Base-by-base conservation (phyloP, 805 yeast species). In the Teunomyces aglyptinius region DNA sequence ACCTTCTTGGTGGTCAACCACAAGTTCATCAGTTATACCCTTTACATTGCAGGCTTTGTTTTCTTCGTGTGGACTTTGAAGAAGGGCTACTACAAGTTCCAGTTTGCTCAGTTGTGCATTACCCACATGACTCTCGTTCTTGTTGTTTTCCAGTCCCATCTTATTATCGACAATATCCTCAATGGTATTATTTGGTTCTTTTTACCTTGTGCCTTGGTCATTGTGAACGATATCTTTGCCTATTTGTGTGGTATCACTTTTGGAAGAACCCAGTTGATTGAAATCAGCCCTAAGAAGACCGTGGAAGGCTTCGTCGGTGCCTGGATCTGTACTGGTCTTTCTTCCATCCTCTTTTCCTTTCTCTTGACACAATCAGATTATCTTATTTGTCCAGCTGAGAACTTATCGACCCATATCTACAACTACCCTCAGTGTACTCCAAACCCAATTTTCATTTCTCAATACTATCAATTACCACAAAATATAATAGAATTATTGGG, bases 271-370 rank as follows among this genome's bases (percentile, higher is more conserved):
- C 96, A 89, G 61, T 80, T 94, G 59, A 89, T 94, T 56, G 89
- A 86, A 43, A 89, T 94, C 52, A 89, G 97, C 10, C 99, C 99
- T 47, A 94, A 94, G 68, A 94, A 94, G 70, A 94, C 99, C 3
- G 90, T 92, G 31, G 99, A 94, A 71, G 99, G 99, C 2, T 94
- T 94, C 60, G 70, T 92, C 42, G 99, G 99, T 44, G 99, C 98
- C 13, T 94, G 99, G 99, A 67, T 89, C 41, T 92, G 94, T 61
- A 94, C 99, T 7, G 83, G 88, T 5, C 51, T 86, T 29, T 82
- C 87, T 51, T 89, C 92, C 1, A 67, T 89, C 22, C 44, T 83
- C 5, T 75, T 90, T 44, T 78, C 95, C 1, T 78, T 79, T 55
- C 60, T 85, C 44, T 73, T 90, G 52, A 73, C 86, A 32, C 77